Evolutionary conservation across 2,329 filamentous ascomycete genomes (phyloP).

Genomic region (Pseudogymnoascus sp.): DNA sequence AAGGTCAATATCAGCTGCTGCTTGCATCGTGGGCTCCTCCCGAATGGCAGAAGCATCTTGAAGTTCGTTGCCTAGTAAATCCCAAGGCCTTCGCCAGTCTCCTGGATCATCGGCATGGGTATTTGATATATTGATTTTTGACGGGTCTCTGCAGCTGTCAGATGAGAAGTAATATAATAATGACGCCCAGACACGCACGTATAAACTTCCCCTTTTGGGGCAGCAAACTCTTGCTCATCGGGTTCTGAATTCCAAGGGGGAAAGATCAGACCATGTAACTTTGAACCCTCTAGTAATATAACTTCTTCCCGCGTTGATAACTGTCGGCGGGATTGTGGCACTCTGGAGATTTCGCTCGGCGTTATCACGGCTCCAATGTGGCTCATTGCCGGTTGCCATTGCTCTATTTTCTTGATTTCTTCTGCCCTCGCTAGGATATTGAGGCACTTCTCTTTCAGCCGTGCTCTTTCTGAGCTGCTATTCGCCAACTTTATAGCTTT

Average conservation of each 20-base stretch:
- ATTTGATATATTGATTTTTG: conserved; percentile 64
- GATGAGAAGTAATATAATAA: conserved; percentile 11
- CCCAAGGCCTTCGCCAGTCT: conserved; percentile 71
- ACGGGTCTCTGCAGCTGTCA: conserved; percentile 52
- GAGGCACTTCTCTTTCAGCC: conserved; percentile 62
- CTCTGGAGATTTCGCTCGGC: conserved; percentile 15
- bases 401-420: conserved; percentile 53
- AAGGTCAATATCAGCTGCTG: conserved; percentile 61
- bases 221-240: conserved; percentile 52
- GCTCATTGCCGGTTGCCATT: conserved; percentile 17
- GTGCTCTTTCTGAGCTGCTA: conserved; percentile 55
- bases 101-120: conserved; percentile 70
- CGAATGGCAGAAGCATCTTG: conserved; percentile 15
- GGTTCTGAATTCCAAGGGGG: conserved; percentile 74
- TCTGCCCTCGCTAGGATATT: conserved; percentile 67
- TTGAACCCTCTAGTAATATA: conserved; percentile 69
- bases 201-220: conserved; percentile 44
- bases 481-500: conserved; percentile 58
- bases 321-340: conserved; percentile 45
- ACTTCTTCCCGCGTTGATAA: conserved; percentile 66
- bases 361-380: conserved; percentile 16
- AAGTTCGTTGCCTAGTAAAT: conserved; percentile 44
- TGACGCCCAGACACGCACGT: conserved; percentile 46
- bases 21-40: conserved; percentile 47
- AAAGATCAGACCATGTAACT: conserved; percentile 75